A percentile compares a stretch with the other conserved stretches of the same genome.
These are phyloP conservation scores for Pleoardoris graminearum DNA, from an alignment of 2,329 filamentous ascomycete species.

Conservation along the genomic window DNA sequence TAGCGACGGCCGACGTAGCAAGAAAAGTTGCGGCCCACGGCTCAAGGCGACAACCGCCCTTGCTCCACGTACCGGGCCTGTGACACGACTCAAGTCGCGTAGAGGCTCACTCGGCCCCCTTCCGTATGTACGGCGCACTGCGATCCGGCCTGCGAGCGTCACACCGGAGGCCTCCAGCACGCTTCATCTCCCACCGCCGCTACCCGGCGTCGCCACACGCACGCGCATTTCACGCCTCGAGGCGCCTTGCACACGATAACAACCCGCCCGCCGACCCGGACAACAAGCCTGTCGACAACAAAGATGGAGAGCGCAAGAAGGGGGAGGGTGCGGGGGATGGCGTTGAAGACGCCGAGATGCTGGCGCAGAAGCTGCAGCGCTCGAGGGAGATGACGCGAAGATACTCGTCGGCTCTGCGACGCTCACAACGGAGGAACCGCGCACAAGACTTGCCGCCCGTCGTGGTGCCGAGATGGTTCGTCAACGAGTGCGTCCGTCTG, in stretches of 20 bases:
- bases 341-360: conserved; percentile 37
- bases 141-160: conserved; percentile 48
- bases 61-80: too few relatives aligned
- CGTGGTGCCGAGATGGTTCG: conserved; percentile 61
- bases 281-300: conserved; percentile 29
- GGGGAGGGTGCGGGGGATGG: conserved; percentile 26
- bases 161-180: conserved; percentile 41
- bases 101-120: conserved; percentile 1
- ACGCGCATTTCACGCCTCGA: conserved; percentile 43
- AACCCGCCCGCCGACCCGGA: conserved; percentile 36
- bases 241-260: conserved; percentile 28
- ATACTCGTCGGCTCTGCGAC: conserved; percentile 40
- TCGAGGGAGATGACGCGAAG: conserved; percentile 39
- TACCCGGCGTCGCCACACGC: conserved; percentile 33
- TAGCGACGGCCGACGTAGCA: not conserved
- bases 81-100: too few relatives aligned
- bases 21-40: too few relatives aligned
- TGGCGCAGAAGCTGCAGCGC: conserved; percentile 43
- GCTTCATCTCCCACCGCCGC: conserved; percentile 43
- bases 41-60: too few relatives aligned
- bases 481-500: conserved; percentile 55
- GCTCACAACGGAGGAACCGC: conserved; percentile 39
- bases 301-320: conserved; percentile 25
- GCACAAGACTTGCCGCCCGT: conserved; percentile 44
- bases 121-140: conserved; percentile 48